These are phyloP conservation scores for Starmerella asiatica DNA, from an alignment of 805 yeast genomes.

Conservation along the genomic window DNA sequence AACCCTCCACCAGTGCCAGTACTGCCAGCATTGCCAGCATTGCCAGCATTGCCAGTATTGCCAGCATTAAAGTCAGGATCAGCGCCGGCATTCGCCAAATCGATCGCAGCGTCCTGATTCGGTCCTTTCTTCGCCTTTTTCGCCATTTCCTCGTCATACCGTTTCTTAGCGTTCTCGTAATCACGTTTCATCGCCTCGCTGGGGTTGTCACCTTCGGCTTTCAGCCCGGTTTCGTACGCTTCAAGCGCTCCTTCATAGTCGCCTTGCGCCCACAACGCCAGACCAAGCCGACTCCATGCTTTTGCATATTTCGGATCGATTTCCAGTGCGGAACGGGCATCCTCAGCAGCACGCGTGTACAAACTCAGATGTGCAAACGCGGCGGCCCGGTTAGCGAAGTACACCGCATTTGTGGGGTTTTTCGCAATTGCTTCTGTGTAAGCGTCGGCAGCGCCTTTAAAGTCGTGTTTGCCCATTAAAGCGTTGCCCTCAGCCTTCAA, in stretches of 20 bases:
- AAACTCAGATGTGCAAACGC: constrained; percentile 71
- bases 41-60: constrained; percentile 9
- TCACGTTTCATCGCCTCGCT: constrained; percentile 87
- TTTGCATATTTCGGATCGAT: constrained; percentile 72
- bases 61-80: constrained; percentile 1
- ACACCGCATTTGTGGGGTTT: constrained; percentile 64
- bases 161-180: constrained; percentile 80
- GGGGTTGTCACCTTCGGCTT: constrained; percentile 71
- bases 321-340: constrained; percentile 70
- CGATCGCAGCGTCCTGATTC: background rate
- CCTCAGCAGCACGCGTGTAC: constrained; percentile 65
- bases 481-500: constrained; percentile 80
- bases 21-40: too few species aligned
- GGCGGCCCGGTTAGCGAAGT: constrained; percentile 89
- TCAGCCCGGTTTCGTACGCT: constrained; percentile 79
- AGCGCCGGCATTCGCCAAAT: background rate
- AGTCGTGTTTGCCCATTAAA: constrained; percentile 69
- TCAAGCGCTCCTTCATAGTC: constrained; percentile 79
- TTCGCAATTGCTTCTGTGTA: constrained; percentile 70
- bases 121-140: constrained; percentile 5
- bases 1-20: constrained; percentile 73
- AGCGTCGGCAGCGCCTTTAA: constrained; percentile 52
- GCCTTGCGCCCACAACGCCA: constrained; percentile 90
- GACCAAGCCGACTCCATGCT: constrained; percentile 89
- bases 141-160: constrained; percentile 55